These are phyloP conservation scores for Ogataea hybrid DNA, from an alignment of 1,139 yeast genomes.

Conservation along the genomic window DNA sequence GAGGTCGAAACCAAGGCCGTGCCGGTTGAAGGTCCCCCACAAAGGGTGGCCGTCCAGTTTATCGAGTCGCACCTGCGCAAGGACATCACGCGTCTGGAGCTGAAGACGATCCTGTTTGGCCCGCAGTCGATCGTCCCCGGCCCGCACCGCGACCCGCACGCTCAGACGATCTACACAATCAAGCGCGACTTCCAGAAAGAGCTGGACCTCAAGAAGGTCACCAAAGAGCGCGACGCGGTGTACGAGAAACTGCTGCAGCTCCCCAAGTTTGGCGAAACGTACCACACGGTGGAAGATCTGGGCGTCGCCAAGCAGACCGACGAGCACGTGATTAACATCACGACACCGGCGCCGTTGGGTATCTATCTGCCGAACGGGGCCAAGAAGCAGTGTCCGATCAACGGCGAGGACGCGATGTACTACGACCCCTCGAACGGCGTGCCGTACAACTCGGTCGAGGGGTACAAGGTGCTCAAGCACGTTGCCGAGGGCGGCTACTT, in stretches of 20 bases:
- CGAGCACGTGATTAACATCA: slow-evolving; percentile 46
- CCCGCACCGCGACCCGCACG: slow-evolving; percentile 50
- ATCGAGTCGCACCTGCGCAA: slow-evolving; percentile 45
- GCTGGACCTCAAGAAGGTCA: slow-evolving; percentile 25
- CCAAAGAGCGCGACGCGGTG: slow-evolving; percentile 34
- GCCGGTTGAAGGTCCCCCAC: slow-evolving; percentile 52
- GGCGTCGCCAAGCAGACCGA: slow-evolving; percentile 41
- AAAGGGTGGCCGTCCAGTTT: slow-evolving; percentile 51
- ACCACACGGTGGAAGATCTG: slow-evolving; percentile 37
- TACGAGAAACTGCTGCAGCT: slow-evolving; percentile 54
- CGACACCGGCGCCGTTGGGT: slow-evolving; percentile 73
- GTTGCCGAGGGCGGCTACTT: slow-evolving; percentile 64
- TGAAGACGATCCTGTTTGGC: slow-evolving; percentile 58
- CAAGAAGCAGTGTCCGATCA: slow-evolving; percentile 69
- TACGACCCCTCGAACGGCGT: slow-evolving; percentile 86
- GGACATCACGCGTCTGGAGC: slow-evolving; percentile 33
- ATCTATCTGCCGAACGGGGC: slow-evolving; percentile 68
- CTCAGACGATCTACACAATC: slow-evolving; percentile 52
- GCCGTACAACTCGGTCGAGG: slow-evolving; percentile 81
- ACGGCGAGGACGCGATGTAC: slow-evolving; percentile 78
- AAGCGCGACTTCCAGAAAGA: slow-evolving; percentile 39
- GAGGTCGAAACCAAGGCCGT: not conserved
- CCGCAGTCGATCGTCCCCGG: slow-evolving; percentile 52
- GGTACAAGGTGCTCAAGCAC: slow-evolving; percentile 66
- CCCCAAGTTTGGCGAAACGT: slow-evolving; percentile 64